Conservation (phyloP, 768 basidiomycete genomes). For the Kwoniella bestiolae region DNA sequence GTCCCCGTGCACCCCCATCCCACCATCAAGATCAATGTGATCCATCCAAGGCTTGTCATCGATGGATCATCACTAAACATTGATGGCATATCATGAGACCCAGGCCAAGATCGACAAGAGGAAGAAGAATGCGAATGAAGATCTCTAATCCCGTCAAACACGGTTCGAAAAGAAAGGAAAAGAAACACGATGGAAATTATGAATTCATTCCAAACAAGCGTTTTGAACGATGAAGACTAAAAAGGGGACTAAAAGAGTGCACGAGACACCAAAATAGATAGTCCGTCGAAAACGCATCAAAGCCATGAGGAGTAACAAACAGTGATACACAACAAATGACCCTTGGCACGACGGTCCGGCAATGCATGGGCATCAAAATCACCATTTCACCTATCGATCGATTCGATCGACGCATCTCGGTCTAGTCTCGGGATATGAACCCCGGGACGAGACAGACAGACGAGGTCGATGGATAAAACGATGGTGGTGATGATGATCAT, state of each 20-base stretch:
- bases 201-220: not conserved
- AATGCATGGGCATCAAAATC: not conserved
- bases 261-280: not conserved
- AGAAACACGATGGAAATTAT: not conserved
- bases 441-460: too few relatives aligned
- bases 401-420: too few relatives aligned
- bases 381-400: not conserved
- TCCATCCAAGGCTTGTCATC: too few relatives aligned
- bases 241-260: not conserved
- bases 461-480: not conserved
- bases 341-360: not conserved
- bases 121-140: not conserved
- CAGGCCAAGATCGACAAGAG: not conserved
- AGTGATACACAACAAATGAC: not conserved
- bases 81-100: not conserved
- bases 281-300: constrained; percentile 6
- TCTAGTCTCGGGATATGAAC: too few relatives aligned
- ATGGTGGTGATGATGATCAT: too few relatives aligned
- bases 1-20: not conserved
- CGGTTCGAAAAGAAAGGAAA: not conserved
- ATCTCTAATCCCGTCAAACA: constrained; percentile 6
- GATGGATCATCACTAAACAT: too few relatives aligned
- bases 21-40: too few relatives aligned
- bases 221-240: not conserved
- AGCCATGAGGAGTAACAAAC: not conserved